Conservation (phyloP, 768 basidiomycete species). For the Fibroporia radiculosa region DNA sequence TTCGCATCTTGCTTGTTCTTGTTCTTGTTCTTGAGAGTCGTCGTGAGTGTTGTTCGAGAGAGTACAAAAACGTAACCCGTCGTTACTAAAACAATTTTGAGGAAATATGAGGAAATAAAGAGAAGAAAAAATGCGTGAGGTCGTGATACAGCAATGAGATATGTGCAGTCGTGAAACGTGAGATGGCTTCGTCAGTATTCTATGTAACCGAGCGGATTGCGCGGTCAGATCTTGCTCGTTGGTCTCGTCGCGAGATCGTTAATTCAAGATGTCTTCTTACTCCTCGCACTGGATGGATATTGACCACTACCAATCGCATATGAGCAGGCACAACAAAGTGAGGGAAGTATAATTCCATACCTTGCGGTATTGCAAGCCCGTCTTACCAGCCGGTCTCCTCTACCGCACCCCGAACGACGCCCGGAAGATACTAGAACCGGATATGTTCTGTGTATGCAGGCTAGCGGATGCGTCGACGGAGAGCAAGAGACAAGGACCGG, state of each 20-base stretch:
- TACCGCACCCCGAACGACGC: conserved; percentile 13
- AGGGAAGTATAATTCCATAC: conserved; percentile 2
- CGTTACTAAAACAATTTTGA: conserved; percentile 16
- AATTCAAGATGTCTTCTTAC: conserved; percentile 12
- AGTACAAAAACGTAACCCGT: conserved; percentile 10
- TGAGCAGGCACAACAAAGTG: not conserved
- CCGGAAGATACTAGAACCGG: conserved; percentile 10
- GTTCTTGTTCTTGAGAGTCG: conserved; percentile 11
- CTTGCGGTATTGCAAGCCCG: conserved; percentile 16
- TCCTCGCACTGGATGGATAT: conserved; percentile 13
- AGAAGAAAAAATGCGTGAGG: conserved; percentile 5
- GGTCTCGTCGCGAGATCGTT: conserved; percentile 17
- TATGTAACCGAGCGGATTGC: conserved; percentile 9
- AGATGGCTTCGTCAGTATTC: conserved; percentile 2
- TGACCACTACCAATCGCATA: conserved; percentile 9
- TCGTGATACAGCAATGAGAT: conserved; percentile 11
- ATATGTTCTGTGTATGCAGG: conserved; percentile 7
- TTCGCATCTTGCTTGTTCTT: conserved; percentile 17
- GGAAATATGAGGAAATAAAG: not conserved
- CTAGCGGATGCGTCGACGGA: conserved; percentile 13
- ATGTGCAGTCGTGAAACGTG: conserved; percentile 15
- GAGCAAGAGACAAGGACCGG: conserved; percentile 8
- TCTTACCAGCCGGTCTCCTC: conserved; percentile 15
- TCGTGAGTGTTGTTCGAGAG: conserved; percentile 6
- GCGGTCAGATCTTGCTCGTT: conserved; percentile 7